A percentile compares a stretch with the other conserved stretches of the same genome.
Evolutionary conservation across 1,284 basidiomycete genomes (phyloP).

Genomic region (Ustilago vetiveriae): DNA sequence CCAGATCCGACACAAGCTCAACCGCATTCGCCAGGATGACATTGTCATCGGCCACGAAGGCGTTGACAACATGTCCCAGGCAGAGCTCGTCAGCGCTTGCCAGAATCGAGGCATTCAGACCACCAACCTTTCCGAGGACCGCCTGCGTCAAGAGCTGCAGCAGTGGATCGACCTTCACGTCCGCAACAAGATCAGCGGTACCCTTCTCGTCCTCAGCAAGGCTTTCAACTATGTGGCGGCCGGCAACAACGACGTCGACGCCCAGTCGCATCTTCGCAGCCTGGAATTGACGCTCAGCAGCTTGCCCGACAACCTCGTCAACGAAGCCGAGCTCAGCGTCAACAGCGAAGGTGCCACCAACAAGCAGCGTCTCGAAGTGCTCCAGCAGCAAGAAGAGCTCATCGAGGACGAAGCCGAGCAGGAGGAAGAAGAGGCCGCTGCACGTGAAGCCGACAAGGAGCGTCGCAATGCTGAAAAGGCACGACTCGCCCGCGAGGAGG

Average conservation of each 20-base stretch:
- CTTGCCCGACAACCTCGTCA: conserved; percentile 92
- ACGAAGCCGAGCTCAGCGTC: conserved; percentile 95
- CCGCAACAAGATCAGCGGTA: conserved; percentile 84
- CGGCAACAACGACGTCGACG: conserved; percentile 36
- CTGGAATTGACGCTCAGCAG: conserved; percentile 91
- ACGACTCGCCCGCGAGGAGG: conserved; percentile 52
- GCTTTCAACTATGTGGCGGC: conserved; percentile 82
- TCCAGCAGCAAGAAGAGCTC: conserved; percentile 97
- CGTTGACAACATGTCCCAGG: conserved; percentile 85
- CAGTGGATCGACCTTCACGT: conserved; percentile 96
- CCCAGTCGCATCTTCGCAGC: conserved; percentile 74
- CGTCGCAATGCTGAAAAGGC: conserved; percentile 72
- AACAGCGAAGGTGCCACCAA: conserved; percentile 92
- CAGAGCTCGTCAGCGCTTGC: conserved; percentile 90
- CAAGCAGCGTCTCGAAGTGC: conserved; percentile 96
- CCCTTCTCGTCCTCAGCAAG: conserved; percentile 87
- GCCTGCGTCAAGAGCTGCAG: conserved; percentile 83
- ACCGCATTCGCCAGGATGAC: conserved; percentile 89
- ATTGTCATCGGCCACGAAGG: conserved; percentile 87
- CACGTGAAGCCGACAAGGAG: conserved; percentile 83
- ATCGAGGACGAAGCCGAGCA: conserved; percentile 99
- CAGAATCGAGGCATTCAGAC: conserved; percentile 94
- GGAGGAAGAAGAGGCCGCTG: conserved; percentile 89
- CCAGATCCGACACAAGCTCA: conserved; percentile 84
- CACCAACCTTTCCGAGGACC: conserved; percentile 72